phyloP scores from a whole-genome alignment of 2,329 filamentous ascomycete genomes.

The Hypocreales sp. region DNA sequence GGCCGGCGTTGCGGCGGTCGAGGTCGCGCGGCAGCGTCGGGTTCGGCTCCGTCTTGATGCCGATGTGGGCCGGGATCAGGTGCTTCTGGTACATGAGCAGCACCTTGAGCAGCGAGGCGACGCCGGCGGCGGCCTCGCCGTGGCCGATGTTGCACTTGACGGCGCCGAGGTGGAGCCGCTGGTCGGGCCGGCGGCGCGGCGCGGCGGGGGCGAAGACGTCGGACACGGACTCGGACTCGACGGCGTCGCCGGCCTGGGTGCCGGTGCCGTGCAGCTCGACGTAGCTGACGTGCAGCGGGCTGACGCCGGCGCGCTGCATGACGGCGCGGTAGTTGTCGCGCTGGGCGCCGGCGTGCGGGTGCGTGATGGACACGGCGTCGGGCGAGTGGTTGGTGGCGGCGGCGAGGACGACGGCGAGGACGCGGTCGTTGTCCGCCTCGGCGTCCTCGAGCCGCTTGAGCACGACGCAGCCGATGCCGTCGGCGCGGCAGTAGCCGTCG shows the following conservation, averaged over 20 bases:
- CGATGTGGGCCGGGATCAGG: constrained; percentile 33
- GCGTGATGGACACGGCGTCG: constrained; percentile 55
- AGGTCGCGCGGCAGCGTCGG: constrained; percentile 24
- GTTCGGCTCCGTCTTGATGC: constrained; percentile 35
- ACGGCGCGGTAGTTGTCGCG: background rate
- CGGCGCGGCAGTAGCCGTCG: constrained; percentile 39
- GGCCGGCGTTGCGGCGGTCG: constrained; percentile 20
- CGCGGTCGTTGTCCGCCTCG: constrained; percentile 45
- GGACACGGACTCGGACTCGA: constrained; percentile 1
- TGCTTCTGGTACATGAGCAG: constrained; percentile 32
- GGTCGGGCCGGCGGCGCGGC: background rate
- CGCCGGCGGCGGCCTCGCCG: constrained; percentile 25
- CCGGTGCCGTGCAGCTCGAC: constrained; percentile 1
- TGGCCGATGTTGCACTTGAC: constrained; percentile 38
- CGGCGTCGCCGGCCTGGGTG: constrained; percentile 1
- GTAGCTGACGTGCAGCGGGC: background rate
- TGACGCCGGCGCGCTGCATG: background rate
- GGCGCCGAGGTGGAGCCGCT: constrained; percentile 27
- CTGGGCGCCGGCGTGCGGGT: constrained; percentile 40
- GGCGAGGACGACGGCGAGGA: constrained; percentile 44
- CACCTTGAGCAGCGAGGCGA: constrained; percentile 27
- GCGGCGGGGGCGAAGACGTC: background rate
- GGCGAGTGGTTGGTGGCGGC: constrained; percentile 58
- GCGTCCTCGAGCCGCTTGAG: constrained; percentile 33
- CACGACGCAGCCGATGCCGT: constrained; percentile 30